Evolutionary conservation across 805 yeast genomes (phyloP), one percentile per base, ranked within the genome.

Genomic region (Wickerhamomyces bovis): DNA sequence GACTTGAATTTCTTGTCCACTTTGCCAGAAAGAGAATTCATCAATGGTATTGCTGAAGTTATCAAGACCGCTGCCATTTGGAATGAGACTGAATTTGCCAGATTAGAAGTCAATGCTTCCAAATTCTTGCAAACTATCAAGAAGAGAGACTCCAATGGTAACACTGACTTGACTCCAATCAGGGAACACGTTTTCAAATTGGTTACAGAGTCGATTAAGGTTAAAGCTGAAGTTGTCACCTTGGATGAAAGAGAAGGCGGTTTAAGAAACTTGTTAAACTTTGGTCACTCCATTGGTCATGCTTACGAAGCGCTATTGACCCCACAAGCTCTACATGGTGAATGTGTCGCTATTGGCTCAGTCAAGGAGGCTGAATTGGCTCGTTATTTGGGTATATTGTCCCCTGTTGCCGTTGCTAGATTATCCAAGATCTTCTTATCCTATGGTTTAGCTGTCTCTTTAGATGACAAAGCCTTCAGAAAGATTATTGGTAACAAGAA

Each of bases 21-120:
- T 16, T 74, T 94, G 49, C 97, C 98, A 1, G 83, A 82, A 44
- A 80, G 99, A 58, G 98, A 94, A 66, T 89, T 94, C 65, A 87
- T 94, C 58, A 94, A 94, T 62, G 99, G 99, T 51, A 94, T 94
- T 90, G 96, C 96, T 5, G 99, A 94, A 68, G 97, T 94, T 42
- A 84, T 94, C 57, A 94, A 94, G 69, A 94, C 99, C 15, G 98
- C 98, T 19, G 97, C 97, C 22, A 90, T 94, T 60, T 94, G 98
- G 98, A 83, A 90, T 63, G 96, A 86, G 53, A 72, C 61, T 0
- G 99, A 94, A 62, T 94, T 94, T 64, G 71, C 83, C 38, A 75
- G 98, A 54, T 76, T 94, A 49, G 99, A 94, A 66, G 67, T 72
- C 28, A 80, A 89, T 61, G 82, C 96, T 25, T 75, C 77, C 38